These are phyloP conservation scores for Sordariomycetes sp. DNA, from an alignment of 2,329 filamentous ascomycete species.

Conservation along the genomic window DNA sequence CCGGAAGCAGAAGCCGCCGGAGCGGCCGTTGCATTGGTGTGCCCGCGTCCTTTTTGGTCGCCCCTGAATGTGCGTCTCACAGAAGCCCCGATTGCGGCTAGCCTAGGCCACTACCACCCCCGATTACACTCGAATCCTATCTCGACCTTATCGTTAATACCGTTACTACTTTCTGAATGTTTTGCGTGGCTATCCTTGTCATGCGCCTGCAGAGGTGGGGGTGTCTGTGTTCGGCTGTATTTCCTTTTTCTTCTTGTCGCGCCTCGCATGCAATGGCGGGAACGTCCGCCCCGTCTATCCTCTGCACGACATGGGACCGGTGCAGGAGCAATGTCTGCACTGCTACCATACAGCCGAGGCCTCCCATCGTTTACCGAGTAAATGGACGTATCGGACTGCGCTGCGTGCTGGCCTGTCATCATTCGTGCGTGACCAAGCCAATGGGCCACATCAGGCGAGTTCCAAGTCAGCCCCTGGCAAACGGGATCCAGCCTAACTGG, in stretches of 20 bases:
- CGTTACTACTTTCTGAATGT: background rate
- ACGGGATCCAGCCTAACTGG: background rate
- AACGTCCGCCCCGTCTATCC: background rate
- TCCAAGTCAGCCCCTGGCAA: background rate
- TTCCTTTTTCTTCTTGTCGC: background rate
- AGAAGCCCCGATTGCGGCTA: background rate
- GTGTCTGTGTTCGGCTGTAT: background rate
- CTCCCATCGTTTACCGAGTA: background rate
- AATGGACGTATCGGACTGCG: background rate
- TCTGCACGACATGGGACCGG: background rate
- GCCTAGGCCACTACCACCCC: background rate
- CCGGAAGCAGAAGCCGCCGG: background rate
- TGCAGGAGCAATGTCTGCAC: background rate
- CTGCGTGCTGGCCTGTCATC: background rate
- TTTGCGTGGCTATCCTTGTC: background rate
- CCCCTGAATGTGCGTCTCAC: background rate
- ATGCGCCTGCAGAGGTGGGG: background rate
- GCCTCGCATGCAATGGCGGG: constrained; percentile 1
- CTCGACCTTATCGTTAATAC: background rate
- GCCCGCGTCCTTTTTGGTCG: background rate
- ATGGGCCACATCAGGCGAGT: background rate
- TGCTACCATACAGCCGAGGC: background rate
- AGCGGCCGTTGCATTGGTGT: background rate
- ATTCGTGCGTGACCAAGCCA: background rate
- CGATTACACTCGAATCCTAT: background rate